Conservation (phyloP, 2,329 filamentous ascomycete species). For the Aquanectria penicillioides region DNA sequence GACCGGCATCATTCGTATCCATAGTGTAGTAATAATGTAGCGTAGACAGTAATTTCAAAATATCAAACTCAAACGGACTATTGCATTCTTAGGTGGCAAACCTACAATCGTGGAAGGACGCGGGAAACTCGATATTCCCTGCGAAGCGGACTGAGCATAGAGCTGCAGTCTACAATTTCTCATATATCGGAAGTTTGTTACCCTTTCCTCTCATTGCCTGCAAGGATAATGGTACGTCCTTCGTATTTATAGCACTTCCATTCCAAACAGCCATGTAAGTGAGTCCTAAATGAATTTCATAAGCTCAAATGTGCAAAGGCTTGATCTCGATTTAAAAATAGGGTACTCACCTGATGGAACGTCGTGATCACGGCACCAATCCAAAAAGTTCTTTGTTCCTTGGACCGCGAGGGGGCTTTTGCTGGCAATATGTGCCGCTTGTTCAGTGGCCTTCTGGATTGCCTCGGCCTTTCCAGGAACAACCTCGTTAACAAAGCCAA, state of each 20-base stretch:
- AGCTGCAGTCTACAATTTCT: too few relatives aligned
- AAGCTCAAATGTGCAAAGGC: not conserved
- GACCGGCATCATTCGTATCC: too few relatives aligned
- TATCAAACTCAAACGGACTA: too few relatives aligned
- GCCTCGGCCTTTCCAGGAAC: constrained; percentile 69
- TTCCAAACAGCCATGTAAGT: constrained; percentile 13
- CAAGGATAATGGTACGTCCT: not conserved
- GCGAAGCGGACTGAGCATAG: too few relatives aligned
- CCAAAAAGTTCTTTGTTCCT: constrained; percentile 85
- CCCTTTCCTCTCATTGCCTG: not conserved
- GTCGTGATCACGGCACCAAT: constrained; percentile 78
- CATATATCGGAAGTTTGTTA: not conserved
- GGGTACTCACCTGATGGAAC: not conserved
- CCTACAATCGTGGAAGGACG: too few relatives aligned
- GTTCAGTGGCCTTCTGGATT: constrained; percentile 67
- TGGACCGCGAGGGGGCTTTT: constrained; percentile 92
- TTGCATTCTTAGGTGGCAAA: too few relatives aligned
- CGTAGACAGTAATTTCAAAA: too few relatives aligned
- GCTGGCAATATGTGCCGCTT: constrained; percentile 71
- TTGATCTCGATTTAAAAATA: too few relatives aligned
- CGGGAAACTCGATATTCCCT: too few relatives aligned
- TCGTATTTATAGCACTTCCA: not conserved
- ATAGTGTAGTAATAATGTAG: too few relatives aligned
- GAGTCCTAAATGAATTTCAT: not conserved
- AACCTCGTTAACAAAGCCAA: constrained; percentile 76